These are phyloP conservation scores for Alternaria hordeiaustralica DNA, from an alignment of 2,329 filamentous ascomycete genomes.

Conservation along the genomic window DNA sequence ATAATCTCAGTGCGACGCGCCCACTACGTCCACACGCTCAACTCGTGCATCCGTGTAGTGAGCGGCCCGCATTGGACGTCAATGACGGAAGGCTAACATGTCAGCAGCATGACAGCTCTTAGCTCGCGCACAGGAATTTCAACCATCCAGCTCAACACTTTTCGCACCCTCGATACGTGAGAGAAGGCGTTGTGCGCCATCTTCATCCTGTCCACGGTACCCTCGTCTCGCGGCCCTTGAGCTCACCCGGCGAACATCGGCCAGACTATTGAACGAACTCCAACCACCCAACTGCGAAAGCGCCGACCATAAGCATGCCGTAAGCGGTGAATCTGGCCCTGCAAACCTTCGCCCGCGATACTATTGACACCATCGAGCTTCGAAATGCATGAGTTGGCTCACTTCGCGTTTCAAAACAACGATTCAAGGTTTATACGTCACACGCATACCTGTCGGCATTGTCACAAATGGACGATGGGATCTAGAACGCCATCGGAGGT, in stretches of 20 bases:
- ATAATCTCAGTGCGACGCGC: not conserved
- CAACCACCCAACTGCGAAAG: not conserved
- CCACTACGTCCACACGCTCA: not conserved
- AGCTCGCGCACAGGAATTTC: not conserved
- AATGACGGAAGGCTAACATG: not conserved
- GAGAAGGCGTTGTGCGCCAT: not conserved
- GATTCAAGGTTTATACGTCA: not conserved
- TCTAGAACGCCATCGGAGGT: not conserved
- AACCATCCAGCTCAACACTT: no score
- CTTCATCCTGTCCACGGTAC: not conserved
- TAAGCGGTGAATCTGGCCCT: not conserved
- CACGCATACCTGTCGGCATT: not conserved
- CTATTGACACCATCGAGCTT: no score
- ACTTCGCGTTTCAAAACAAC: not conserved
- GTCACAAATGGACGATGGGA: not conserved
- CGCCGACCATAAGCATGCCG: not conserved
- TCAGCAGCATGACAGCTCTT: not conserved
- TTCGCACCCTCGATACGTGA: fast-evolving
- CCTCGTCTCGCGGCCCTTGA: not conserved
- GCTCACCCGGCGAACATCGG: not conserved
- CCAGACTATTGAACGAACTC: not conserved
- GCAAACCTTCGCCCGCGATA: not conserved
- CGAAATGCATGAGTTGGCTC: not conserved
- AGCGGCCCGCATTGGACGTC: not conserved
- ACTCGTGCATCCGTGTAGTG: not conserved